Evolutionary conservation across 306 rosid genomes (phyloP).

Genomic region (Pueraria montana): DNA sequence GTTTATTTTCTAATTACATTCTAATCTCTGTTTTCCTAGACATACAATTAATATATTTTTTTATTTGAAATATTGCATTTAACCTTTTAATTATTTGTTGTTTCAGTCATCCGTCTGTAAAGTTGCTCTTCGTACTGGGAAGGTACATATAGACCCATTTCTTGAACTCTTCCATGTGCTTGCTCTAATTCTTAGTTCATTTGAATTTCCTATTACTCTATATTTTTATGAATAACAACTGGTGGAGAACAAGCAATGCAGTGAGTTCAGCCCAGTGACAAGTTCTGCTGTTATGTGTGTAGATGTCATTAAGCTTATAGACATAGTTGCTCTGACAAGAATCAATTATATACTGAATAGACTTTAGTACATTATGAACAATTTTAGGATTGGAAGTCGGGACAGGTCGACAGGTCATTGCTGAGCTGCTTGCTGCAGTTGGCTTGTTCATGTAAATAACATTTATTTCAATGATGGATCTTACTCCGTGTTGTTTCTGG

Average conservation of each 20-base stretch:
- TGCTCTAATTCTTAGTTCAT: background rate
- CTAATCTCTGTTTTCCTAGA: slow-evolving; percentile 8
- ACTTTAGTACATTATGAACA: background rate
- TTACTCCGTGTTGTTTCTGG: background rate
- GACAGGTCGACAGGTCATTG: too few relatives aligned
- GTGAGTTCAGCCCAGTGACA: slow-evolving; percentile 6
- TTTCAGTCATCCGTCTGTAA: slow-evolving; percentile 91
- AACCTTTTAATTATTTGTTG: slow-evolving; percentile 40
- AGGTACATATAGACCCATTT: slow-evolving; percentile 62
- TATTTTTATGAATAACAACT: background rate
- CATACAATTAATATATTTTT: slow-evolving; percentile 8
- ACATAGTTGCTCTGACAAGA: background rate
- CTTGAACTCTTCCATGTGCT: slow-evolving; percentile 36
- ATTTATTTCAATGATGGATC: background rate
- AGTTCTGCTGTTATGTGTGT: background rate
- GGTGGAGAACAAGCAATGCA: background rate
- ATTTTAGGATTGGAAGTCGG: background rate
- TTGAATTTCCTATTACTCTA: slow-evolving; percentile 15
- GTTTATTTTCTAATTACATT: slow-evolving; percentile 23
- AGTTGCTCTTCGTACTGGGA: slow-evolving; percentile 83
- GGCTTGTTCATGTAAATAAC: background rate
- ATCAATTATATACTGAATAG: background rate
- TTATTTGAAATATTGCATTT: background rate
- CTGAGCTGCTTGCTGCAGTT: too few relatives aligned
- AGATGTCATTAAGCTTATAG: background rate